Percentiles rank a stretch among this genome's conserved stretches.
Evolutionary conservation across 139 green algal species (phyloP).

Genomic region (Pleodorina starrii): DNA sequence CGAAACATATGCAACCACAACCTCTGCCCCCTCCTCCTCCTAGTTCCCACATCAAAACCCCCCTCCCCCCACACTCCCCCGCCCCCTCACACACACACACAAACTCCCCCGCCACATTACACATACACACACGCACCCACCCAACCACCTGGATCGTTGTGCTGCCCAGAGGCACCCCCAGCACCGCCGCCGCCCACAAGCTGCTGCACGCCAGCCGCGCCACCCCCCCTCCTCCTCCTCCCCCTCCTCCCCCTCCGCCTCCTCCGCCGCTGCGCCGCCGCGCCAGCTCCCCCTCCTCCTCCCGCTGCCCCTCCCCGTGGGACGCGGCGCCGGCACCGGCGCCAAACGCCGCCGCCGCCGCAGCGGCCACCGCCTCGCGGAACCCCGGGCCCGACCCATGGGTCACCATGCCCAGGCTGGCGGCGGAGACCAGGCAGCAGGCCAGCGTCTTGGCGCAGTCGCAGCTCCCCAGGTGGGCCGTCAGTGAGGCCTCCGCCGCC

Average conservation of each 20-base stretch:
- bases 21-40: background rate
- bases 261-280: no score
- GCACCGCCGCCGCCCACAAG: conserved; percentile 40
- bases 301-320: background rate
- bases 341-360: no score
- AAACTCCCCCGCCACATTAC: no score
- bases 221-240: background rate
- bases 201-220: conserved; percentile 1
- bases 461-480: background rate
- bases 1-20: no score
- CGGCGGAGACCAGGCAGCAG: conserved; percentile 31
- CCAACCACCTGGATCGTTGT: background rate
- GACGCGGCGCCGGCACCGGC: background rate
- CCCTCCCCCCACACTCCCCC: no score
- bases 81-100: no score
- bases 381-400: conserved; percentile 8
- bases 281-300: background rate
- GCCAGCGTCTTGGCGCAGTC: conserved; percentile 19
- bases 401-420: conserved; percentile 20
- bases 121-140: no score
- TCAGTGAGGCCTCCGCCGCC: background rate
- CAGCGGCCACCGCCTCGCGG: background rate
- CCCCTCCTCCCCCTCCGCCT: background rate
- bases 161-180: conserved; percentile 9
- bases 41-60: no score